phyloP scores from a whole-genome alignment of 75 land plant species.

The Adiantum capillusveneris region DNA sequence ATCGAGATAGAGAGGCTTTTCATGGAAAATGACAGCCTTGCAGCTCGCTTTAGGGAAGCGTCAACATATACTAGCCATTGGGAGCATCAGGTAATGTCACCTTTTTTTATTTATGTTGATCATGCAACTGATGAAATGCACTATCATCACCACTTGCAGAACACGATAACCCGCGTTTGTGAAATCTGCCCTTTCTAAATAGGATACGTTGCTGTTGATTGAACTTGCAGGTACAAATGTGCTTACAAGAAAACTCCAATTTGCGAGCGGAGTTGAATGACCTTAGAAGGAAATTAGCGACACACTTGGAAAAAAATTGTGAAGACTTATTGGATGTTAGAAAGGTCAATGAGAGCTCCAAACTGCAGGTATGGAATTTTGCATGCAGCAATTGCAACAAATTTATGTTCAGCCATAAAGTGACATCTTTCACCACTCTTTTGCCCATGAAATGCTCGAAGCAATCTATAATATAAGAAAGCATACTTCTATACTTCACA shows the following conservation, averaged over 20 bases:
- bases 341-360: constrained; percentile 27
- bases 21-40: constrained; percentile 69
- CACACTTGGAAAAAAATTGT: not conserved
- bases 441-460: too few species aligned
- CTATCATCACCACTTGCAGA: too few species aligned
- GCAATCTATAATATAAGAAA: too few species aligned
- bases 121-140: too few species aligned
- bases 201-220: too few species aligned
- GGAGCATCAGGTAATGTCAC: constrained; percentile 68
- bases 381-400: not conserved
- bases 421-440: too few species aligned
- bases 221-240: constrained; percentile 91
- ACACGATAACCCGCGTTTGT: too few species aligned
- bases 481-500: too few species aligned
- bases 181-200: too few species aligned
- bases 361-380: constrained; percentile 46
- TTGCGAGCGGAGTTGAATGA: constrained; percentile 50
- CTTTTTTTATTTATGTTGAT: too few species aligned
- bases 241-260: constrained; percentile 75
- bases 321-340: not conserved
- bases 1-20: constrained; percentile 91
- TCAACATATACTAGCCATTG: constrained; percentile 46
- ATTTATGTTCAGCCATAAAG: too few species aligned
- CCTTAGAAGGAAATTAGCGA: constrained; percentile 36
- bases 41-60: constrained; percentile 52